Evolutionary conservation across 768 basidiomycete genomes (phyloP).

Genomic region (Rhizopogon vulgaris): DNA sequence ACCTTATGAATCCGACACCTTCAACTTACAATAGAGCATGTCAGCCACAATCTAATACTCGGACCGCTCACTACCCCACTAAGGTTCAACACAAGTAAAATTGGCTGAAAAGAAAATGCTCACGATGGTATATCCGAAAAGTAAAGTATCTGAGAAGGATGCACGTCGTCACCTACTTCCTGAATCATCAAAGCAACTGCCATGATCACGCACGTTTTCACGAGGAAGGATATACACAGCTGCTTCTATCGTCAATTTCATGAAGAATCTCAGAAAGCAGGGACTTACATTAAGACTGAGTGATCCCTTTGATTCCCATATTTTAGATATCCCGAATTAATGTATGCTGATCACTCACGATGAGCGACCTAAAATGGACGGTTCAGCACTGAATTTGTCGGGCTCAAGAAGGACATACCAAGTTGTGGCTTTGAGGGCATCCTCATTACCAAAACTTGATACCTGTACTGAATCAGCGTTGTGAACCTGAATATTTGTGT

Average conservation of each 20-base stretch:
- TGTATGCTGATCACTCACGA: conserved; percentile 1
- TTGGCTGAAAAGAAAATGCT: neutral
- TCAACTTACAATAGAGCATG: conserved; percentile 22
- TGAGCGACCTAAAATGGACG: conserved; percentile 3
- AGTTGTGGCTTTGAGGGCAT: conserved; percentile 26
- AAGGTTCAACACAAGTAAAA: neutral
- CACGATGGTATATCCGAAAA: conserved; percentile 5
- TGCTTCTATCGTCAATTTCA: conserved; percentile 9
- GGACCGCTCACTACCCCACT: conserved; percentile 24
- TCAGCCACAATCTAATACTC: conserved; percentile 30
- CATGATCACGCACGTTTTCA: conserved; percentile 30
- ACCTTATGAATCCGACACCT: neutral
- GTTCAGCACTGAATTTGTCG: neutral
- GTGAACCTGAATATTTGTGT: neutral
- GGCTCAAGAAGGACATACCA: conserved; percentile 25
- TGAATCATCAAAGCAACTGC: neutral
- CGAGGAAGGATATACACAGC: conserved; percentile 36
- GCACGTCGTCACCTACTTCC: neutral
- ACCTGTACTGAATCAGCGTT: conserved; percentile 21
- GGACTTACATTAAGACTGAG: conserved; percentile 6
- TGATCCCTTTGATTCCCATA: neutral
- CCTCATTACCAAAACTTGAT: conserved; percentile 31
- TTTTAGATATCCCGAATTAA: neutral
- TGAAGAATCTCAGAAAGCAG: neutral
- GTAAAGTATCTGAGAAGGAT: conserved; percentile 4